These are phyloP conservation scores for Silene coronaria DNA, from an alignment of 179 eudicot genomes.

Conservation along the genomic window DNA sequence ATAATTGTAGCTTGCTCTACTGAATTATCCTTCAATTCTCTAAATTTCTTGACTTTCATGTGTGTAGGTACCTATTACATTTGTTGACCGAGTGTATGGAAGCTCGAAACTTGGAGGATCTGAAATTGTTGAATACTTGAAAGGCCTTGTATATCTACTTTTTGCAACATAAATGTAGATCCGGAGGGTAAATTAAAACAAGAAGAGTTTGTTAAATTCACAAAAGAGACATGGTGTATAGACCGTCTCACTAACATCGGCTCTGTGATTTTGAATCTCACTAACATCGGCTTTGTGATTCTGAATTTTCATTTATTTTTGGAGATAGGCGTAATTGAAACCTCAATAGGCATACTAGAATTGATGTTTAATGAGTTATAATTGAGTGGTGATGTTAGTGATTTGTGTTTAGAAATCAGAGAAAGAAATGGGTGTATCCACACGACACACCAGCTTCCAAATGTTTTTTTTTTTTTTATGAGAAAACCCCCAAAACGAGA, in stretches of 20 bases:
- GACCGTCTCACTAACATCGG: neutral
- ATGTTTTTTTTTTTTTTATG: too few species aligned
- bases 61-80: slow-evolving; percentile 75
- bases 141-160: slow-evolving; percentile 76
- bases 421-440: too few species aligned
- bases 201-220: neutral
- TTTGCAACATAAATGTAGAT: slow-evolving; percentile 53
- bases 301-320: too few species aligned
- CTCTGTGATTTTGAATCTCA: neutral
- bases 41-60: neutral
- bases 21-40: neutral
- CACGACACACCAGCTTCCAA: too few species aligned
- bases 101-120: slow-evolving; percentile 95
- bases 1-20: neutral
- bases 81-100: slow-evolving; percentile 88
- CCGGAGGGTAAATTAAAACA: neutral
- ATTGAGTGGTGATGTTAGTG: too few species aligned
- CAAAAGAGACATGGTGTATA: neutral
- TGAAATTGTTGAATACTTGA: slow-evolving; percentile 79
- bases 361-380: too few species aligned
- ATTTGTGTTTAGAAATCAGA: too few species aligned
- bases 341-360: too few species aligned
- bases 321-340: too few species aligned
- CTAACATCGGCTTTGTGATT: too few species aligned
- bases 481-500: too few species aligned